Conservation (phyloP, 108 stramenopile species). For the Conticribra weissflogii region DNA sequence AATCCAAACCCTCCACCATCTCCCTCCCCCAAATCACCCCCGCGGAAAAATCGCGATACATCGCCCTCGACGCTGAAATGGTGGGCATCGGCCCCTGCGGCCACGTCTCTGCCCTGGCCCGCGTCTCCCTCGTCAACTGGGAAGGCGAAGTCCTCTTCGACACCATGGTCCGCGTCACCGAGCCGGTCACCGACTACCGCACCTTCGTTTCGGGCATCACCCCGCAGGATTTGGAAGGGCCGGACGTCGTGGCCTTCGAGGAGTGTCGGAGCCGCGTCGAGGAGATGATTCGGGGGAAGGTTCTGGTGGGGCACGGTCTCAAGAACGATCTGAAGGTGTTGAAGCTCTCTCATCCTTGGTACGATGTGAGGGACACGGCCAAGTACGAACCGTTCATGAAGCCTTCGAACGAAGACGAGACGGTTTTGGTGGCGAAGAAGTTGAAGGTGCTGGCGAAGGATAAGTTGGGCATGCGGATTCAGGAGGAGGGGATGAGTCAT, state of each 20-base stretch:
- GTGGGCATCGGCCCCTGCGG: slow-evolving; percentile 78
- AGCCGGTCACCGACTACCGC: slow-evolving; percentile 86
- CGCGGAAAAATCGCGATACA: slow-evolving; percentile 47
- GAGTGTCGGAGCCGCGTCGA: slow-evolving; percentile 72
- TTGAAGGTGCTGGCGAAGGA: slow-evolving; percentile 77
- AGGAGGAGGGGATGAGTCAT: slow-evolving; percentile 62
- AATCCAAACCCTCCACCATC: too few species aligned
- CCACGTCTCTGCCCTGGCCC: slow-evolving; percentile 55
- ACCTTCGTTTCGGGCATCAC: slow-evolving; percentile 85
- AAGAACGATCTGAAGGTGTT: slow-evolving; percentile 83
- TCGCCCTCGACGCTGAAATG: slow-evolving; percentile 93
- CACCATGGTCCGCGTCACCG: slow-evolving; percentile 72
- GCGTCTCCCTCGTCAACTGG: slow-evolving; percentile 82
- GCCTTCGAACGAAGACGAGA: not conserved
- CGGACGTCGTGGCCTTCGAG: slow-evolving; percentile 54
- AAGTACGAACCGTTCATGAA: slow-evolving; percentile 82
- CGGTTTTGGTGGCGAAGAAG: slow-evolving; percentile 63
- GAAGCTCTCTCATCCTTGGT: slow-evolving; percentile 80
- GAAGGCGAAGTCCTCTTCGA: slow-evolving; percentile 74
- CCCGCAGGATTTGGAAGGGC: slow-evolving; percentile 42
- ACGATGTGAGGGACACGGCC: slow-evolving; percentile 83
- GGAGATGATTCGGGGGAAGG: slow-evolving; percentile 69
- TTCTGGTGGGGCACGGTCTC: slow-evolving; percentile 93
- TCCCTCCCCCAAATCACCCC: slow-evolving; percentile 19
- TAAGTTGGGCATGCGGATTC: slow-evolving; percentile 65